Evolutionary conservation across 768 basidiomycete genomes (phyloP).

Genomic region (Steccherinum ochraceum): DNA sequence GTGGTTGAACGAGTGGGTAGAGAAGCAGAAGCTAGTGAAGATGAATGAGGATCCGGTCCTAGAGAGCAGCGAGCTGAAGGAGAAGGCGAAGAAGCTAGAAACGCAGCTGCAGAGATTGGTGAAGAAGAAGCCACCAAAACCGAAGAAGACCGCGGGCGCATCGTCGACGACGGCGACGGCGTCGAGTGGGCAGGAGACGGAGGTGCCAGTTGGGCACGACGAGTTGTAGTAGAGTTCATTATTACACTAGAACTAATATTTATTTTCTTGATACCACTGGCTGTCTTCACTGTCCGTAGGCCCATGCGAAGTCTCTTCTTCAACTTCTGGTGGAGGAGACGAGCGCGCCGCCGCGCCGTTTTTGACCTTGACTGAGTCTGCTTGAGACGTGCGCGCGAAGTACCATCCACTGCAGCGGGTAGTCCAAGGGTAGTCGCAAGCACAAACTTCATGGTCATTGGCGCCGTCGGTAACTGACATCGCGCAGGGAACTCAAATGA

Average conservation of each 20-base stretch:
- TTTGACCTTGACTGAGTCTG: too few relatives aligned
- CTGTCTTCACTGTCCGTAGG: too few relatives aligned
- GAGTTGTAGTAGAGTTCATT: constrained; percentile 16
- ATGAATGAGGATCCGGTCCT: constrained; percentile 82
- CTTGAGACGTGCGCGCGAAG: too few relatives aligned
- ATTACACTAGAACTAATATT: background rate
- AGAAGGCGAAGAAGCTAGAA: constrained; percentile 75
- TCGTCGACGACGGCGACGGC: constrained; percentile 10
- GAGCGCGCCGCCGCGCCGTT: too few relatives aligned
- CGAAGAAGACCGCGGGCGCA: constrained; percentile 37
- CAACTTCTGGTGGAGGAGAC: too few relatives aligned
- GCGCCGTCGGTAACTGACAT: too few relatives aligned
- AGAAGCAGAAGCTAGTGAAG: constrained; percentile 72
- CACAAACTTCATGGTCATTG: too few relatives aligned
- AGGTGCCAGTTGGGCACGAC: constrained; percentile 11
- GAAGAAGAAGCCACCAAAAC: constrained; percentile 64
- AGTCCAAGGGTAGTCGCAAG: too few relatives aligned
- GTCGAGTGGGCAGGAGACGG: constrained; percentile 2
- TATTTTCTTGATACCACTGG: background rate
- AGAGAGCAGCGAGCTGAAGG: constrained; percentile 79
- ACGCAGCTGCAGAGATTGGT: constrained; percentile 60
- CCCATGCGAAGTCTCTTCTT: too few relatives aligned
- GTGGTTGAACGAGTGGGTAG: constrained; percentile 80
- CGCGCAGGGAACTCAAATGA: too few relatives aligned
- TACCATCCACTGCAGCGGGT: too few relatives aligned